Conservation (phyloP, 192 early-diverging fungal species). For the Umbelopsis ramanniana region DNA sequence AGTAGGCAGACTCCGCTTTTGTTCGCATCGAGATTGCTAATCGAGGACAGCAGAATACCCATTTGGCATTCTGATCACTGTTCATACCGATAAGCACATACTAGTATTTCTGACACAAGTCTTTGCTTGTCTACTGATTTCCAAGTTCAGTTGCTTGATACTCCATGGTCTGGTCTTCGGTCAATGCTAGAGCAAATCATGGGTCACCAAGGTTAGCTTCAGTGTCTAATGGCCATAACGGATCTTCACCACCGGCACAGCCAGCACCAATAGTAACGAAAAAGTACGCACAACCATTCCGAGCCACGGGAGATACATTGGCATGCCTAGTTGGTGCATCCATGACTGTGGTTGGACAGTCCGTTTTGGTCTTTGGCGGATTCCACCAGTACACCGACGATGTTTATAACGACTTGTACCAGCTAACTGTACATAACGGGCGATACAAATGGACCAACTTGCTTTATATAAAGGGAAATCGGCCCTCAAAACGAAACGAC, state of each 20-base stretch:
- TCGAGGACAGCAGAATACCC: neutral
- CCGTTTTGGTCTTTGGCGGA: conserved; percentile 61
- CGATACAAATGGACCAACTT: conserved; percentile 52
- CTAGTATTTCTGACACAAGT: neutral
- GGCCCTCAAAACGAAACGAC: conserved; percentile 62
- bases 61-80: neutral
- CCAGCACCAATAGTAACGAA: conserved; percentile 2
- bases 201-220: neutral
- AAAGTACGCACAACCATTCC: conserved; percentile 12
- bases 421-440: conserved; percentile 48
- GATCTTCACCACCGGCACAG: neutral
- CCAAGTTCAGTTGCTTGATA: neutral
- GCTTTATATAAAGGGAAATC: conserved; percentile 46
- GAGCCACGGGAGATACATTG: conserved; percentile 32
- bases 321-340: conserved; percentile 48
- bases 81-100: conserved; percentile 6
- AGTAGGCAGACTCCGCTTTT: too few species aligned
- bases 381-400: conserved; percentile 71
- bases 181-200: conserved; percentile 4
- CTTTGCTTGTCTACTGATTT: neutral
- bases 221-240: neutral
- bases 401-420: conserved; percentile 67
- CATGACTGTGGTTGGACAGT: conserved; percentile 41
- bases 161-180: conserved; percentile 12
- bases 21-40: conserved; percentile 21